These are phyloP conservation scores for Phytophthora multivora DNA, from an alignment of 352 stramenopile species.

Conservation along the genomic window DNA sequence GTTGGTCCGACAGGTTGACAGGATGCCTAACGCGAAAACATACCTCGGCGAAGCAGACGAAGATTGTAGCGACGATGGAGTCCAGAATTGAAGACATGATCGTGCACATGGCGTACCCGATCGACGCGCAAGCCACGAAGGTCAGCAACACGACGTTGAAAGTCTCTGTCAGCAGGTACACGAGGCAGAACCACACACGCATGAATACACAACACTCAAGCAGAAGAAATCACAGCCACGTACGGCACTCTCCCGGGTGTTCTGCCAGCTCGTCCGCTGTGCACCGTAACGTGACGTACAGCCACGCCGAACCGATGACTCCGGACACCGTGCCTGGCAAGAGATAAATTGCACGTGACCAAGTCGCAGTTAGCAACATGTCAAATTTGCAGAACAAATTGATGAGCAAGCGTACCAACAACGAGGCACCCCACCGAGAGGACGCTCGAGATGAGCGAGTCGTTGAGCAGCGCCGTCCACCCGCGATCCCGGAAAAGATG, in stretches of 20 bases:
- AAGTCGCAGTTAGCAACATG: conserved; percentile 1
- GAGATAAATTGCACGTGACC: conserved; percentile 5
- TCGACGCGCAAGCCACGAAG: conserved; percentile 71
- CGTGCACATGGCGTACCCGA: conserved; percentile 86
- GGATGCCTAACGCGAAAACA: conserved; percentile 19
- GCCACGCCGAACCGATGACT: conserved; percentile 71
- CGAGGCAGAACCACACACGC: background rate
- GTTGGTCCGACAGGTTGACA: conserved; percentile 15
- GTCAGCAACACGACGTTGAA: conserved; percentile 85
- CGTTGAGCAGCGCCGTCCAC: conserved; percentile 80
- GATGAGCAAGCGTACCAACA: conserved; percentile 54
- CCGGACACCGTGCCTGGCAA: conserved; percentile 67
- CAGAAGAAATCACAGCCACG: conserved; percentile 21
- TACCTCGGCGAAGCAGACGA: conserved; percentile 89
- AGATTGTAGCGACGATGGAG: conserved; percentile 86
- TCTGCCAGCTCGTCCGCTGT: conserved; percentile 47
- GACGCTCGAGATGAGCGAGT: conserved; percentile 80
- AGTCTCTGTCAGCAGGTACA: conserved; percentile 54
- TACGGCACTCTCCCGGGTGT: conserved; percentile 65
- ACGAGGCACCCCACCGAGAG: conserved; percentile 76
- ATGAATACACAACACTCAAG: conserved; percentile 9
- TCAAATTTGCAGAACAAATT: conserved; percentile 1
- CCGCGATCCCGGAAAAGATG: conserved; percentile 80
- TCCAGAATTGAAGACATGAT: conserved; percentile 86
- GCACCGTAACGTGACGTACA: conserved; percentile 76